Base-by-base conservation (phyloP, 176 grass and related monocot genomes). In the Zoysia japonica region DNA sequence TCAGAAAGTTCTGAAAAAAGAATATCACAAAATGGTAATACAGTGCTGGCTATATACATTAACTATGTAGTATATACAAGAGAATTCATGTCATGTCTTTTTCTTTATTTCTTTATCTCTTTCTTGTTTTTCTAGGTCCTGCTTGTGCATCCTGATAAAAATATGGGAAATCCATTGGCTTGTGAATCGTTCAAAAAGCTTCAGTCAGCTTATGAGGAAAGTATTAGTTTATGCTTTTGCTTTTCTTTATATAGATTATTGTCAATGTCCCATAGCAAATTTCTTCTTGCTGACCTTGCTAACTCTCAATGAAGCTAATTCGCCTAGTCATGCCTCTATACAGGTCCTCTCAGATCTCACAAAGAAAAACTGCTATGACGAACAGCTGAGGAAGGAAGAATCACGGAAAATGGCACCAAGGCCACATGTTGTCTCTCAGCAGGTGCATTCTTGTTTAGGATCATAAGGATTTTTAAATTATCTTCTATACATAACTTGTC, bases 171-270 rank as follows among this genome's bases (percentile, higher is more conserved):
- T 82, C 60, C 82, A 44, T 89, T 87, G 83, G 90, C 96, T 63
- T 93, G 90, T 70, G 96, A 99, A 68, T 96, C 96, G 84, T 99
- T 99, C 68, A 99, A 99, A 84, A 99, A 96, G 84, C 92, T 99
- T 91, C 96, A 99, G 47, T 96, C 88, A 80, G 92, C 96, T 70
- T 99, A 96, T 66, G 96, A 99, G 96, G 96, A 76, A 93, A 89
- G 86, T 89, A 17, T 45, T 19, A 61, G 57, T 56, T 70, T 59
- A 79, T 76, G 41, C 8, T 76, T 84, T 51, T 1, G 3, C 9
- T 57, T 74, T 77, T 82, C 8, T 1, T 68, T 80, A 2, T 12
- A 51, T 86, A 81, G 11, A 80, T 75, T 75, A 52, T 10, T 66
- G 19, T 71, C 66, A 40, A 49, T 15, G 14, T 16, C 44, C n/a